Percentiles rank a stretch among this genome's conserved stretches.
These are phyloP conservation scores for Rhodotorula sp. DNA, from an alignment of 1,284 basidiomycete species.

Conservation along the genomic window DNA sequence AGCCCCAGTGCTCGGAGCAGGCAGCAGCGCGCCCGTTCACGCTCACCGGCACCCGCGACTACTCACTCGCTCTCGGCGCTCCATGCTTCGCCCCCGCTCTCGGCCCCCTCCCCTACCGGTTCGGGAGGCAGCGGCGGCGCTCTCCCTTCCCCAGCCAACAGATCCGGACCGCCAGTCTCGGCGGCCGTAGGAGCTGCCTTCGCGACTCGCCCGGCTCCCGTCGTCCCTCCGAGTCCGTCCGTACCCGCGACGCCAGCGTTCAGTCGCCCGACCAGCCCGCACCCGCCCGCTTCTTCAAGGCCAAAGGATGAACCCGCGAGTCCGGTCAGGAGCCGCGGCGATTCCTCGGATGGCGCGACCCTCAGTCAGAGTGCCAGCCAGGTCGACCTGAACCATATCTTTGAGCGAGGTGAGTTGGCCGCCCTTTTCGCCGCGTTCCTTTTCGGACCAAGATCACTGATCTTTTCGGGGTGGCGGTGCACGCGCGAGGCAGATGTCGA, in stretches of 20 bases:
- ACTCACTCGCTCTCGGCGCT: slow-evolving; percentile 1
- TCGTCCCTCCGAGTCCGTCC: slow-evolving; percentile 20
- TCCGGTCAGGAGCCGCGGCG: neutral
- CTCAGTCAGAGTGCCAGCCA: slow-evolving; percentile 15
- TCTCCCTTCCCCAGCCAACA: neutral
- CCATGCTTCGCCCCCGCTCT: neutral
- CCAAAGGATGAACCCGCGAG: slow-evolving; percentile 19
- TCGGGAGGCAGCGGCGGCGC: neutral
- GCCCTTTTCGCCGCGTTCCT: neutral
- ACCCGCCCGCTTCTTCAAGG: neutral
- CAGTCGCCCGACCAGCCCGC: slow-evolving; percentile 25
- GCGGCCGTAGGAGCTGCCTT: too few relatives aligned
- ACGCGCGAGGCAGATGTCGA: slow-evolving; percentile 33
- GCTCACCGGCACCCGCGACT: slow-evolving; percentile 8
- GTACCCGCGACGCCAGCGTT: slow-evolving; percentile 16
- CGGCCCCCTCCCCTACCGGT: neutral
- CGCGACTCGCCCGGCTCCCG: slow-evolving; percentile 11
- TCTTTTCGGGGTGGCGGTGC: neutral
- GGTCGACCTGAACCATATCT: slow-evolving; percentile 39
- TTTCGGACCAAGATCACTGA: neutral
- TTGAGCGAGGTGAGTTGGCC: slow-evolving; percentile 37
- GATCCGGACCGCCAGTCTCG: neutral
- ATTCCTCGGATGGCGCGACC: neutral
- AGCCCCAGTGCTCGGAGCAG: neutral
- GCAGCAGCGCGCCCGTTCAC: slow-evolving; percentile 3